Percentiles rank a stretch among this genome's conserved stretches.
Evolutionary conservation across 805 yeast genomes (phyloP).

Genomic region (Blastobotrys chiropterorum): DNA sequence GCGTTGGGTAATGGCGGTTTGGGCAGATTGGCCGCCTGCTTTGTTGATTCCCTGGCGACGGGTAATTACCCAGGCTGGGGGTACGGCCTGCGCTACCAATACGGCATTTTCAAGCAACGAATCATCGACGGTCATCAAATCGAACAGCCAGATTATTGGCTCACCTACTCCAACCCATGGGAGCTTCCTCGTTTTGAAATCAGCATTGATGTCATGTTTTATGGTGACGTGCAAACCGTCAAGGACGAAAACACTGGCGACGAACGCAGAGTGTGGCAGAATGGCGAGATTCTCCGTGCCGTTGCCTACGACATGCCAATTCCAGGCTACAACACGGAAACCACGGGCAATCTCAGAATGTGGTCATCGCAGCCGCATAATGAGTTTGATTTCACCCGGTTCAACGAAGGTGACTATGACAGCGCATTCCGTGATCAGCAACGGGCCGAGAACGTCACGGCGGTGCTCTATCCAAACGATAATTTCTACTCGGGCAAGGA

Average conservation of each 20-base stretch:
- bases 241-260: conserved; percentile 30
- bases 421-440: conserved; percentile 81
- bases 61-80: conserved; percentile 95
- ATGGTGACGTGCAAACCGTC: conserved; percentile 63
- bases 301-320: conserved; percentile 88
- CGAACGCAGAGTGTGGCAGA: conserved; percentile 68
- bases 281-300: conserved; percentile 86
- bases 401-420: conserved; percentile 85
- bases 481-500: conserved; percentile 89
- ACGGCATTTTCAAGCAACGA: conserved; percentile 87
- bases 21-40: conserved; percentile 92
- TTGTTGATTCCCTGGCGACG: conserved; percentile 80
- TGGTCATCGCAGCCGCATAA: conserved; percentile 89
- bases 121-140: conserved; percentile 91
- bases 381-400: conserved; percentile 86
- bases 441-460: conserved; percentile 84
- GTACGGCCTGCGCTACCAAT: conserved; percentile 86
- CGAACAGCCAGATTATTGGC: conserved; percentile 93
- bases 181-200: conserved; percentile 83
- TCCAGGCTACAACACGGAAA: conserved; percentile 73
- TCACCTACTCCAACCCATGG: conserved; percentile 87
- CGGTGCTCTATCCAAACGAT: conserved; percentile 90
- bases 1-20: conserved; percentile 94
- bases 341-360: conserved; percentile 81
- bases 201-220: conserved; percentile 83